These are phyloP conservation scores for Sanghuangporus baumii DNA, from an alignment of 1,284 basidiomycete species.

Conservation along the genomic window DNA sequence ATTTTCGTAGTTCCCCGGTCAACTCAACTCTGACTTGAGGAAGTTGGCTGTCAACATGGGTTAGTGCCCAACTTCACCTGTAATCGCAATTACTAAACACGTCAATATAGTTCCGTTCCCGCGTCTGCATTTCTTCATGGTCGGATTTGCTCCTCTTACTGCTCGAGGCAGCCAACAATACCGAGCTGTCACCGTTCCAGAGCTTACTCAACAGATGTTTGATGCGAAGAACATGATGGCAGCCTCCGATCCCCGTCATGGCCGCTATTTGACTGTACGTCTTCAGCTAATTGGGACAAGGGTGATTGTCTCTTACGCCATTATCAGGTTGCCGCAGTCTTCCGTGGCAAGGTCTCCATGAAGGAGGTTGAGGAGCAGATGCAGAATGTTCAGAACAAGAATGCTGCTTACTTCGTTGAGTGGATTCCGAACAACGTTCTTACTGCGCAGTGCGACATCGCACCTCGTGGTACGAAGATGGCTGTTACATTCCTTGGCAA, in stretches of 20 bases:
- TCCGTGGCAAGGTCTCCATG: conserved; percentile 99
- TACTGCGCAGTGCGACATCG: conserved; percentile 94
- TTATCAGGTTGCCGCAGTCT: conserved; percentile 87
- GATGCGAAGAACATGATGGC: conserved; percentile 99
- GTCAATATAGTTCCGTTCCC: conserved; percentile 79
- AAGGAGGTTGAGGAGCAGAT: conserved; percentile 99
- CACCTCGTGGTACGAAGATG: conserved; percentile 92
- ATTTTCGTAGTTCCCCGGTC: conserved; percentile 80
- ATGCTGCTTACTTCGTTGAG: conserved; percentile 96
- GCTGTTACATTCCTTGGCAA: conserved; percentile 97
- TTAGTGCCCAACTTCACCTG: conserved; percentile 31
- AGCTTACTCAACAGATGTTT: conserved; percentile 98
- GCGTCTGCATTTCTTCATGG: conserved; percentile 99
- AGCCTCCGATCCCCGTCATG: conserved; percentile 91
- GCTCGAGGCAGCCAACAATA: conserved; percentile 91
- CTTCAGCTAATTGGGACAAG: not conserved
- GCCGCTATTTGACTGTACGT: conserved; percentile 85
- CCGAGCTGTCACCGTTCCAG: conserved; percentile 92
- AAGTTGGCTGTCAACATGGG: conserved; percentile 99
- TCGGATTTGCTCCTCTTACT: conserved; percentile 93
- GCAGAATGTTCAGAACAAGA: conserved; percentile 97
- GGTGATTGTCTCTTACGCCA: conserved; percentile 20
- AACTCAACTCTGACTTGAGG: conserved; percentile 95
- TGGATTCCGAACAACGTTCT: conserved; percentile 99
- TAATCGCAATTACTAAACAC: conserved; percentile 4